These are phyloP conservation scores for Penicillium desertorum DNA, from an alignment of 495 filamentous ascomycete species.

Conservation along the genomic window DNA sequence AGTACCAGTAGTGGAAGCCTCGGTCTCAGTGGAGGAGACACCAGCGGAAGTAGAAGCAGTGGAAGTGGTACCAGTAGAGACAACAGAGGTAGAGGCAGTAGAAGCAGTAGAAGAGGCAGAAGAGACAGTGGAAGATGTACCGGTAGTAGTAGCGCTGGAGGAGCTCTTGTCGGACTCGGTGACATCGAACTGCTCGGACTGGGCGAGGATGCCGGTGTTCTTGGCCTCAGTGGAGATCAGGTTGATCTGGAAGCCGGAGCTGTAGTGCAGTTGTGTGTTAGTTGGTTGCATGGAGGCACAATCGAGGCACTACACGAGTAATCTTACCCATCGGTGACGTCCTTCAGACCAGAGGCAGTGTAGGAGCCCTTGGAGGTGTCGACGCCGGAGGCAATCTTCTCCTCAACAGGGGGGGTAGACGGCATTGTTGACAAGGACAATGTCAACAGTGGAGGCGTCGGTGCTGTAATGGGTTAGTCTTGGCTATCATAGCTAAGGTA, in stretches of 20 bases:
- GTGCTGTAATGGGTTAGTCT: constrained; percentile 26
- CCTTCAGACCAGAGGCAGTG: constrained; percentile 27
- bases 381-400: constrained; percentile 44
- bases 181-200: constrained; percentile 43
- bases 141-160: constrained; percentile 18
- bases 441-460: constrained; percentile 36
- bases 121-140: constrained; percentile 6
- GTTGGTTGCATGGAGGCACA: not conserved
- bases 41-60: constrained; percentile 2
- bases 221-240: constrained; percentile 28
- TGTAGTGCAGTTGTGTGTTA: constrained; percentile 14
- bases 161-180: constrained; percentile 20
- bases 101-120: constrained; percentile 5
- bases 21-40: constrained; percentile 13
- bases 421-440: constrained; percentile 42
- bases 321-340: constrained; percentile 32
- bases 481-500: not conserved
- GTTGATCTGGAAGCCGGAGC: constrained; percentile 44
- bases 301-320: not conserved
- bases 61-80: constrained; percentile 3
- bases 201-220: constrained; percentile 45
- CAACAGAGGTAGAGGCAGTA: constrained; percentile 6
- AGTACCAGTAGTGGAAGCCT: constrained; percentile 14
- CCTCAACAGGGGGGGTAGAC: constrained; percentile 41
- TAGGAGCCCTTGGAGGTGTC: constrained; percentile 40